Evolutionary conservation across 2,329 filamentous ascomycete species (phyloP), one percentile per base, ranked within the genome.

Genomic region (Colletotrichum magnum): DNA sequence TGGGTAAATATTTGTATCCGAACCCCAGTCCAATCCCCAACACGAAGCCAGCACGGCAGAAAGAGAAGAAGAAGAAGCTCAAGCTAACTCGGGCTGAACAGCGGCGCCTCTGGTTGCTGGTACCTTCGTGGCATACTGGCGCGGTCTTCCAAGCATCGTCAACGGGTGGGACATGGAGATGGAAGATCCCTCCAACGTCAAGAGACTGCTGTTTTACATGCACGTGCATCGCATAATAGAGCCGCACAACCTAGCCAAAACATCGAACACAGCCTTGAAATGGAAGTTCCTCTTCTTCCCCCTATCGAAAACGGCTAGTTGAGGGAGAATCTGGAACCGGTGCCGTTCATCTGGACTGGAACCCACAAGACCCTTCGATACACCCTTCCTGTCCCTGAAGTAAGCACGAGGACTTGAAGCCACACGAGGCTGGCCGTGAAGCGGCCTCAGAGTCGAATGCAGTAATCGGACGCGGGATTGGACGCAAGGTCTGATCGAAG

Each of bases 71-170:
- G 2, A 36, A 36, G 2, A 24, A 24, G 21, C 7, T 43, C 16
- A 36, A 6, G 54, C 54, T 57, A 21, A 57, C 32, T 32, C 24
- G 32, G 9, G 12, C 32, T 6, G 7, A 45, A 52, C 16, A 62
- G 58, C 58, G 45, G 47, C 47, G 6, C 58, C 58, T 13, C 32
- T 51, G 21, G 36, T 61, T 15, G 58, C 58, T 6, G 58, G 45
- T 10, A 26, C 18, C 18, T 1, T 61, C 2, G 58, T 45, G 32
- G 58, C 58, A 13, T 61, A 61, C 47, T 61, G 53, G 53, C 53
- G 53, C 10, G 36, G 21, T 6, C 53, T 51, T 43, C 58, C 43
- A 28, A 10, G 15, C 58, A 43, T 61, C 15, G 1, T 9, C 13
- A 36, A 28, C 5, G 43, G 43, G 6, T 61, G 47, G 58, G 43